Evolutionary conservation across 2,329 filamentous ascomycete genomes (phyloP), one percentile per base, ranked within the genome.

Genomic region (Hymenoscyphus fraxineus): DNA sequence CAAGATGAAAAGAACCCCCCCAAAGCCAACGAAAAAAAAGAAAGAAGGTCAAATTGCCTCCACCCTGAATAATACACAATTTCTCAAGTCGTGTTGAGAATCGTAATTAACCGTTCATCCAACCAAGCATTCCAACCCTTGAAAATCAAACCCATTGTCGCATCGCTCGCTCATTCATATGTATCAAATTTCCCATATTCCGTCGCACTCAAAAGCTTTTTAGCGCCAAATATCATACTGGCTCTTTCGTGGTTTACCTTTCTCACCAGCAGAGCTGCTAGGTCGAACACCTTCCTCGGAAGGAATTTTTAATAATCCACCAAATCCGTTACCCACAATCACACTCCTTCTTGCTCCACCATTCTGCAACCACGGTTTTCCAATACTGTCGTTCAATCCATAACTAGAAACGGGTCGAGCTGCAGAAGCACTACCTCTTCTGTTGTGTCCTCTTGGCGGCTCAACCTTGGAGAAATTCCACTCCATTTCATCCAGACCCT

Each of bases 251-350:
- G 64, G 38, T 44, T 40, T 64, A 4, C 60, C 60, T 54, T 65
- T 66, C 64, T 73, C 73, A 13, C 73, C 72, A 5, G 61, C 72
- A 39, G 68, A 70, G 59, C 69, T 74, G 51, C 68, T 71, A 5
- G 73, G 72, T 63, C 73, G 64, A 32, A 72, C 74, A 10, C 65
- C 74, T 59, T 82, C 81, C 12, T 84, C 82, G 22, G 77, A 77
- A 0, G 87, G 87, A n/a, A 89, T 81, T 19, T 86, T 85, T 19
- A 89, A 75, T 75, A 86, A 89, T 0, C 87, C 87, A 35, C 87
- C 87, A 66, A 87, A 87, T 1, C 87, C 87, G 72, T 89, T 89
- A 0, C 85, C 86, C 0, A 89, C 86, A n/a, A 89, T 80, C 9
- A 88, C 80, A 69, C 82, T 86, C 75, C 82, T 84, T 39, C 87